Evolutionary conservation across 2,329 filamentous ascomycete species (phyloP), one percentile per base, ranked within the genome.

Genomic region (Aschersonia sp.): DNA sequence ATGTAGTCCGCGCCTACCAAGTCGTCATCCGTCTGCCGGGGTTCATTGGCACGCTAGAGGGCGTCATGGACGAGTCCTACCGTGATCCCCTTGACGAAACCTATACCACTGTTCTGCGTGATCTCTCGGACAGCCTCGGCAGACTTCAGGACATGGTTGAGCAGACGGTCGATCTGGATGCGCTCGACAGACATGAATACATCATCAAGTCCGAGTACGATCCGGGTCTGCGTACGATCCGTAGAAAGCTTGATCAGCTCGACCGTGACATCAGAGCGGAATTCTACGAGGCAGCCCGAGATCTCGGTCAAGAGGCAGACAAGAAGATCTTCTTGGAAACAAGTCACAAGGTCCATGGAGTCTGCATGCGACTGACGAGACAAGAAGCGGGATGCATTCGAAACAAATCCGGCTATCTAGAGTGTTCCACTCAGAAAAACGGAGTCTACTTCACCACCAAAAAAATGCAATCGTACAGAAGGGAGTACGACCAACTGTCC

Each of bases 131-230:
- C 58, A 86, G 81, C 58, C 74, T 98, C 45, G 81, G 77, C 30
- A 95, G 88, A 60, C 72, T 98, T 9, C 86, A 90, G 59, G 92
- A 98, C 61, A 95, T 98, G 87, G 92, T 98, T 0, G 92, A 98
- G 68, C 95, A 92, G 2, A 98, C 94, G 0, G 89, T 98, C 11
- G 92, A 98, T 59, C 77, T 98, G 0, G 87, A 95, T 49, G 92
- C 92, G 3, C 77, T 98, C 9, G 90, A 98, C 58, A 88, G 92
- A 54, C 92, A 98, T 59, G 92, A 98, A 61, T 98, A 94, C 66
- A 90, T 95, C 57, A 98, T 98, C 74, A 98, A 97, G 66, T 86
- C 94, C 1, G 92, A 98, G 59, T 98, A 95, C 53, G 92, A 98
- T 58, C 88, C 95, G 49, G 77, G 81, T 47, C 71, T 98, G 39